Evolutionary conservation across 805 yeast species (phyloP), one percentile per base, ranked within the genome.

Genomic region (Candida ipomoeae): DNA sequence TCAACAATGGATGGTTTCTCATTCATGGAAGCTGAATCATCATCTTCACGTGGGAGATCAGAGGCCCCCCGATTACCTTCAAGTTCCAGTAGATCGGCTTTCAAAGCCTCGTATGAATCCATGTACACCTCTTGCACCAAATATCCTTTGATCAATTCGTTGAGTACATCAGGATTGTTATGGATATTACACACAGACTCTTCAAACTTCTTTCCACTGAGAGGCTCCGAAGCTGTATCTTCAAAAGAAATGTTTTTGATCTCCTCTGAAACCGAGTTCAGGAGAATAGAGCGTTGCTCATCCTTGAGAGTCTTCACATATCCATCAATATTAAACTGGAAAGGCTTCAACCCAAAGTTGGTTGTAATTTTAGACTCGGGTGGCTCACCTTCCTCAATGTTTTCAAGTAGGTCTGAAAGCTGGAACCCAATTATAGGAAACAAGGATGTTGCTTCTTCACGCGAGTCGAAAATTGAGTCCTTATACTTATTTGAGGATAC

Each of bases 261-360:
- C 37, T 53, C 55, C 6, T 51, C 55, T 6, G 47, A 14, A 15
- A 55, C 41, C 23, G 50, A 40, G 7, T 44, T 29, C 20, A 48
- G 38, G 6, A 52, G 40, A 17, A 44, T 46, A 13, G 17, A 6
- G 11, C 40, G 41, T 32, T 55, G 58, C 23, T 38, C 23, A 13
- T 45, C 42, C 38, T 82, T 83, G 66, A 77, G 73, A 11, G 65
- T 65, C 23, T 69, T 65, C 36, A 81, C 75, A 62, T 83, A 82
- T 37, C 75, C 73, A 39, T 74, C 71, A 51, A 86, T 82, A 61
- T 86, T 86, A 59, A 78, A 86, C 47, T 71, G 67, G 62, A 86
- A 86, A 46, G 79, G 83, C 48, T 72, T 65, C 48, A 70, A 66
- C 2, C 85, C 85, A 45, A 85, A 82, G 58, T 85, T 84, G 3